Base-by-base conservation (phyloP, 1,284 basidiomycete genomes). In the Cryptococcus deneoformans region DNA sequence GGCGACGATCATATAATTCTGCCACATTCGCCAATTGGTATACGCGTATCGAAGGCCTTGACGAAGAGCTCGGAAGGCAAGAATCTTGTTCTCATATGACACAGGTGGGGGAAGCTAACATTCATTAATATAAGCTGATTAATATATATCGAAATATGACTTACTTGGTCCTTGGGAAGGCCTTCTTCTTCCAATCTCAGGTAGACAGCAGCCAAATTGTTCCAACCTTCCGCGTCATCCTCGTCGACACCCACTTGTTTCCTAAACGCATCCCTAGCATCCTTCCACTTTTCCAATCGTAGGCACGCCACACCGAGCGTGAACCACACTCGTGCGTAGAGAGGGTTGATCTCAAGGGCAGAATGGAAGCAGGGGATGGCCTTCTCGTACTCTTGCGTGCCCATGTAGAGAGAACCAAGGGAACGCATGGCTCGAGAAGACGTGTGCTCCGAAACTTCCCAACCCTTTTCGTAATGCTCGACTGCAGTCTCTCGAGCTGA, bases 151-250 rank as follows among this genome's bases (percentile, higher is more conserved):
- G 40, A 9, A 9, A 47, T 42, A 14, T 5, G 11, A 50, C 64
- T 59, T 55, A 67, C 66, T 54, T 75, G 63, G 35, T 59, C 69
- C 58, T 64, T 58, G 46, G 66, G 67, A 29, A 50, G 20, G 0
- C 64, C 67, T 45, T 71, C 71, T 56, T 83, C 80, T 34, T 85
- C 86, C 75, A 93, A 82, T 36, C 90, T 86, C 54, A 99, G 83
- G 76, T 98, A 97, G 69, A 94, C 88, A 62, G 89, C 94, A 24
- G 95, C 96, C 54, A 99, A 80, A 75, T 99, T 99, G 73, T 89
- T 97, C 96, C 96, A 99, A 63, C 92, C 94, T 81, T 99, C 95
- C 3, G 86, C 90, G 71, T 99, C 94, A 67, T 99, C 95, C 60
- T 95, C 92, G 62, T 98, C 94, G 59, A 99, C 86, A 8, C 84